A percentile compares a stretch with the other conserved stretches of the same genome.
Evolutionary conservation across 805 yeast species (phyloP).

Genomic region (Zygoascus biomembranicola): DNA sequence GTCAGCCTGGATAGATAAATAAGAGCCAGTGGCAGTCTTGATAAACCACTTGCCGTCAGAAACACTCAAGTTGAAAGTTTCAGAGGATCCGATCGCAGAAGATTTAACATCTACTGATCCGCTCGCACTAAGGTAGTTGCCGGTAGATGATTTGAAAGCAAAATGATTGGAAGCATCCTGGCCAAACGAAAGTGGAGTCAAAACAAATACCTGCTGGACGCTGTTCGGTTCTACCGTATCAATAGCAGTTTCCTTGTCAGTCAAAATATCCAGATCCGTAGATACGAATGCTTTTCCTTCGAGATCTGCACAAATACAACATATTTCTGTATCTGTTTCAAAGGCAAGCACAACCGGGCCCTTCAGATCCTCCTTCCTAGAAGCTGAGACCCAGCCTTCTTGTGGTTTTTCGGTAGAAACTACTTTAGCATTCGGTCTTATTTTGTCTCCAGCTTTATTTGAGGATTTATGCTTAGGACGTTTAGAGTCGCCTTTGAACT

Average conservation of each 20-base stretch:
- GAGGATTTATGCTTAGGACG: conserved; percentile 1
- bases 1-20: background rate
- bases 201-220: conserved; percentile 30
- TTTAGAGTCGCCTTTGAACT: conserved; percentile 31
- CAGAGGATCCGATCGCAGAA: conserved; percentile 29
- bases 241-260: background rate
- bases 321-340: conserved; percentile 1
- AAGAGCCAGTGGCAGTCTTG: conserved; percentile 12
- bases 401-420: background rate
- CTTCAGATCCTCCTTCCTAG: conserved; percentile 20
- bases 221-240: conserved; percentile 24
- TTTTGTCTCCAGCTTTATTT: background rate
- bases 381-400: conserved; percentile 27
- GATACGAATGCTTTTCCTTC: conserved; percentile 20
- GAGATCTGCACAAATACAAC: conserved; percentile 18
- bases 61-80: conserved; percentile 20
- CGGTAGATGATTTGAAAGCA: conserved; percentile 26
- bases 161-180: conserved; percentile 12
- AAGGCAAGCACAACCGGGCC: conserved; percentile 29
- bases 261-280: conserved; percentile 14
- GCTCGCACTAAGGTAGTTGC: conserved; percentile 22
- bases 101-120: conserved; percentile 22
- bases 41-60: conserved; percentile 22
- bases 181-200: conserved; percentile 12
- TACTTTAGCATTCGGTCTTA: background rate